Evolutionary conservation across 306 rosid genomes (phyloP).

Genomic region (Pyrus pyrifolia): DNA sequence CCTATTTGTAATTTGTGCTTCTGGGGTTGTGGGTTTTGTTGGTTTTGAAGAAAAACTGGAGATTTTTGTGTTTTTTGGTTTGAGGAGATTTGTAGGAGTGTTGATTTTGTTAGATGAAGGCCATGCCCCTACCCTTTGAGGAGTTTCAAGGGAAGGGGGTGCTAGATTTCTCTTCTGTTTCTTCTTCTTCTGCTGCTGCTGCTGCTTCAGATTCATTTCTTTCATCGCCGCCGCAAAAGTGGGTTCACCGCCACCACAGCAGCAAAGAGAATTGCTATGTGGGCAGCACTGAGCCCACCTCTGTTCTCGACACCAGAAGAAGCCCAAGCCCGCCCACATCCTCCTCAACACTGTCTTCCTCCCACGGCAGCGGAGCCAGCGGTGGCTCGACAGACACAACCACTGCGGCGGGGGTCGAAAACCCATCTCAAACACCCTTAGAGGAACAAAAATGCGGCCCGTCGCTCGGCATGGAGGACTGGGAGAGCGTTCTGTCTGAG

Average conservation of each 20-base stretch:
- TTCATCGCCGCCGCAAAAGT: conserved; percentile 25
- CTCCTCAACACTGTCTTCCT: conserved; percentile 90
- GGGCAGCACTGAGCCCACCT: conserved; percentile 85
- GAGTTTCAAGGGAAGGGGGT: conserved; percentile 86
- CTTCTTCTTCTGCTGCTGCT: not conserved
- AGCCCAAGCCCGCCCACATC: conserved; percentile 77
- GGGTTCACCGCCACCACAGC: conserved; percentile 29
- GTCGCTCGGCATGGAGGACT: conserved; percentile 63
- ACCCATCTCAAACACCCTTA: conserved; percentile 28
- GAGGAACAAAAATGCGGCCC: conserved; percentile 58
- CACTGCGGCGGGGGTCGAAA: conserved; percentile 2
- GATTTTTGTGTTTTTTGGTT: conserved; percentile 24
- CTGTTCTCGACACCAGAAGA: conserved; percentile 60
- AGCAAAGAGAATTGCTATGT: conserved; percentile 56
- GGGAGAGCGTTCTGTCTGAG: conserved; percentile 82
- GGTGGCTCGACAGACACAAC: conserved; percentile 31
- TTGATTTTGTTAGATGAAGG: conserved; percentile 76
- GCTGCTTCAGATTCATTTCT: conserved; percentile 49
- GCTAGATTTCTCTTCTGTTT: conserved; percentile 47
- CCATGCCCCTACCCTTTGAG: conserved; percentile 90
- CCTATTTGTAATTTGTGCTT: not conserved
- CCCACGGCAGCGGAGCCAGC: conserved; percentile 48
- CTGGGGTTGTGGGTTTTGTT: conserved; percentile 18
- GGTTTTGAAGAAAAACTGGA: conserved; percentile 49
- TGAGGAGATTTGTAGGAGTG: conserved; percentile 28